These are phyloP conservation scores for Solanum chacoense DNA, from an alignment of 305 asterid genomes.

Conservation along the genomic window DNA sequence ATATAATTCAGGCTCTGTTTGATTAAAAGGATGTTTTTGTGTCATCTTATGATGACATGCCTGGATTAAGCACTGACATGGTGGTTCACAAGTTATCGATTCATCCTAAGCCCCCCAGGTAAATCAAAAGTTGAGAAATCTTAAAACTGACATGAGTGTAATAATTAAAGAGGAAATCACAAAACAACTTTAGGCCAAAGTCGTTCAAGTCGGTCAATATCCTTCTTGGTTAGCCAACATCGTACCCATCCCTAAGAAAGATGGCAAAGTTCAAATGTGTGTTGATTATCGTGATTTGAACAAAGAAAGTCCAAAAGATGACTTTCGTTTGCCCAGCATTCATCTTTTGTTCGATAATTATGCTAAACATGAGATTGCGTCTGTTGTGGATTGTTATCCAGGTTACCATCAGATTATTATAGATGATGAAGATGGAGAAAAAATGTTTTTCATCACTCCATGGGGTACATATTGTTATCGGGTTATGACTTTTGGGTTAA, in stretches of 20 bases:
- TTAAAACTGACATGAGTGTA: not conserved
- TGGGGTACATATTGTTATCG: not conserved
- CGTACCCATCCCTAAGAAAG: not conserved
- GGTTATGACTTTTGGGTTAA: not conserved
- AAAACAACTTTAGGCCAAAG: not conserved
- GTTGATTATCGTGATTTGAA: not conserved
- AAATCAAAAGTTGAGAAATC: no score
- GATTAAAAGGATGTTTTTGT: not conserved
- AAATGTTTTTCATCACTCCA: not conserved
- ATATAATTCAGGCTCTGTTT: no score
- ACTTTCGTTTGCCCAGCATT: not conserved
- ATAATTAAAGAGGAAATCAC: not conserved
- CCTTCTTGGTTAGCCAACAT: not conserved
- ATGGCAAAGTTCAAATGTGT: not conserved
- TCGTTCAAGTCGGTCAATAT: not conserved
- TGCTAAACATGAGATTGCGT: not conserved
- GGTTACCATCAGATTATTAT: not conserved
- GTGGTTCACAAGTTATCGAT: not conserved
- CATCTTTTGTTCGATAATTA: not conserved
- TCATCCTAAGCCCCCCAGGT: not conserved
- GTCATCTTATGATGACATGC: not conserved
- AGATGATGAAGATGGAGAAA: not conserved
- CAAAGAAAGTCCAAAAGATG: not conserved
- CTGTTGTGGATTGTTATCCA: not conserved
- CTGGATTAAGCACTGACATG: not conserved